Percentiles rank a stretch among this genome's conserved stretches.
Conservation (phyloP, 306 rosid species). For the Cercis canadensis region DNA sequence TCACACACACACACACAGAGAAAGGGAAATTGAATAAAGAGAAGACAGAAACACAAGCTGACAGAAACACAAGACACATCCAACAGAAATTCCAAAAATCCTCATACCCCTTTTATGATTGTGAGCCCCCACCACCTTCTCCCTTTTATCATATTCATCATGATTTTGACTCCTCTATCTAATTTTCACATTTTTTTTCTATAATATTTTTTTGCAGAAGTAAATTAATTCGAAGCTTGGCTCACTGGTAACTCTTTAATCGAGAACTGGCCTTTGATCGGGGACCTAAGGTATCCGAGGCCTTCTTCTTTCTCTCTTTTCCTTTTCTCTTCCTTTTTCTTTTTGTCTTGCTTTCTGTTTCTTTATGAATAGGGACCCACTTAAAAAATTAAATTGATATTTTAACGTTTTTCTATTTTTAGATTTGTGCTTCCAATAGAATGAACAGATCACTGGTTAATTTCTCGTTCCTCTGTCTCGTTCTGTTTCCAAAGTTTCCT, state of each 20-base stretch:
- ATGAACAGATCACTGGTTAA: too few species aligned
- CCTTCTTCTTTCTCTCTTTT: background rate
- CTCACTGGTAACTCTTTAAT: background rate
- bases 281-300: conserved; percentile 46
- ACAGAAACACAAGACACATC: conserved; percentile 27
- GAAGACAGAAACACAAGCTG: background rate
- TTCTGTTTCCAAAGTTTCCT: background rate
- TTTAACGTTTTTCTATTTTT: too few species aligned
- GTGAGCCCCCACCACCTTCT: conserved; percentile 28
- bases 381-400: background rate
- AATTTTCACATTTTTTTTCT: conserved; percentile 3
- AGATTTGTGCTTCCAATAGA: too few species aligned
- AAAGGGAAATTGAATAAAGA: conserved; percentile 5
- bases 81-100: background rate
- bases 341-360: conserved; percentile 13
- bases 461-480: background rate
- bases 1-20: background rate
- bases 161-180: conserved; percentile 7
- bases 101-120: background rate
- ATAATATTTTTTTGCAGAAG: conserved; percentile 6
- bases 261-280: conserved; percentile 4
- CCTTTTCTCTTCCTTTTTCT: background rate
- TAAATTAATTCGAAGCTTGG: conserved; percentile 6
- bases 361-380: conserved; percentile 29
- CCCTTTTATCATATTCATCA: background rate